Evolutionary conservation across 225 moss, liverwort and hornwort species (phyloP).

Genomic region (Sphagnum contortum): DNA sequence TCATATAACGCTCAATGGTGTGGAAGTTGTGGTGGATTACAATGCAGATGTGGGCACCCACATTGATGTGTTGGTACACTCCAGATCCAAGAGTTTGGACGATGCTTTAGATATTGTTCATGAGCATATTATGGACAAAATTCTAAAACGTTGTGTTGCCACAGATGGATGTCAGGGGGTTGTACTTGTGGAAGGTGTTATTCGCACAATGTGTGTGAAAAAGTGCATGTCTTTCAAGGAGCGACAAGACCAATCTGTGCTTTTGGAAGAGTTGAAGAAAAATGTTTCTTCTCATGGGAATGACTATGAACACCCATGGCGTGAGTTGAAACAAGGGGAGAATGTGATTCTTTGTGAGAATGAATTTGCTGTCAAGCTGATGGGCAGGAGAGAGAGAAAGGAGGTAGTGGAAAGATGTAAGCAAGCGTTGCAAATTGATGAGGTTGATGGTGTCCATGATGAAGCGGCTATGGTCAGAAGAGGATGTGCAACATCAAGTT

Average conservation of each 20-base stretch:
- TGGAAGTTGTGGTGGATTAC: slow-evolving; percentile 1
- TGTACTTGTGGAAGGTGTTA: neutral
- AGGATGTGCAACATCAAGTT: neutral
- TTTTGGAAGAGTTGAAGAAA: neutral
- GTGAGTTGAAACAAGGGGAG: too few relatives aligned
- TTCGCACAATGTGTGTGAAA: neutral
- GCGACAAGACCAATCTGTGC: neutral
- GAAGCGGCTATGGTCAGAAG: neutral
- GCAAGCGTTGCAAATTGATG: too few relatives aligned
- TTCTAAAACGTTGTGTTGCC: neutral
- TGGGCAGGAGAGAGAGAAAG: too few relatives aligned
- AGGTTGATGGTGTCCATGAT: neutral
- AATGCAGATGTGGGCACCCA: neutral
- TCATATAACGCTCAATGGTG: neutral
- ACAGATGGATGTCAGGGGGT: neutral
- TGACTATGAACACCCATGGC: too few relatives aligned
- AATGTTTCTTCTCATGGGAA: neutral
- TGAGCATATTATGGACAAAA: neutral
- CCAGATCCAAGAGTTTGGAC: neutral
- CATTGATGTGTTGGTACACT: neutral
- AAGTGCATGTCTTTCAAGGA: neutral
- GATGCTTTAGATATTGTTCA: neutral
- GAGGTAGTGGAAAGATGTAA: too few relatives aligned
- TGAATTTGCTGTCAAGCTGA: too few relatives aligned
- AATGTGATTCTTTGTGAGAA: too few relatives aligned